Conservation (phyloP, 805 yeast species). For the Barnettozyma sp. region DNA sequence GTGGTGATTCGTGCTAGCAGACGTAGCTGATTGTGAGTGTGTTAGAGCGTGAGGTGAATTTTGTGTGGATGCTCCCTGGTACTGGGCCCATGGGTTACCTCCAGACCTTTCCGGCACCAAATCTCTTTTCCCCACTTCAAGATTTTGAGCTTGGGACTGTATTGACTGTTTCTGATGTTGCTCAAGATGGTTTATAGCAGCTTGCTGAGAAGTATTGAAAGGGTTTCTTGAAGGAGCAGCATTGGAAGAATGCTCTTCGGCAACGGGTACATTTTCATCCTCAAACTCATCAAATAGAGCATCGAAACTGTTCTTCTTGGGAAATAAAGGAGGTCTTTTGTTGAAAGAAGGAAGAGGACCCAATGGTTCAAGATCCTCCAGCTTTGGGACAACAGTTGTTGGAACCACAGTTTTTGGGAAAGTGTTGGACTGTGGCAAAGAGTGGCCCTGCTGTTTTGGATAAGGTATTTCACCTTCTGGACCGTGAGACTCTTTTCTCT, state of each 20-base stretch:
- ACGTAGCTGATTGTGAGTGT: background rate
- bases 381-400: background rate
- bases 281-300: conserved; percentile 12
- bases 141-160: background rate
- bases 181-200: conserved; percentile 1
- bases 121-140: conserved; percentile 6
- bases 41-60: background rate
- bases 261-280: background rate
- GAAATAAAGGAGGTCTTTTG: conserved; percentile 2
- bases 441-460: too few relatives aligned
- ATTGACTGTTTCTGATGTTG: background rate
- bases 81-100: conserved; percentile 19
- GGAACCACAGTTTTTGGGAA: background rate
- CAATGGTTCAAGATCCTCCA: background rate
- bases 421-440: too few relatives aligned
- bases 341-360: background rate
- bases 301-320: conserved; percentile 16
- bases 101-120: conserved; percentile 18
- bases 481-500: conserved; percentile 2
- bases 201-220: conserved; percentile 12
- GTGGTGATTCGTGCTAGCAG: background rate
- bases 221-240: conserved; percentile 20
- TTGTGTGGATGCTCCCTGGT: background rate
- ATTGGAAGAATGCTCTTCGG: background rate
- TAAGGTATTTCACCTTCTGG: too few relatives aligned